Conservation (phyloP, 805 yeast species). For the Grigorovia transvaalensis region DNA sequence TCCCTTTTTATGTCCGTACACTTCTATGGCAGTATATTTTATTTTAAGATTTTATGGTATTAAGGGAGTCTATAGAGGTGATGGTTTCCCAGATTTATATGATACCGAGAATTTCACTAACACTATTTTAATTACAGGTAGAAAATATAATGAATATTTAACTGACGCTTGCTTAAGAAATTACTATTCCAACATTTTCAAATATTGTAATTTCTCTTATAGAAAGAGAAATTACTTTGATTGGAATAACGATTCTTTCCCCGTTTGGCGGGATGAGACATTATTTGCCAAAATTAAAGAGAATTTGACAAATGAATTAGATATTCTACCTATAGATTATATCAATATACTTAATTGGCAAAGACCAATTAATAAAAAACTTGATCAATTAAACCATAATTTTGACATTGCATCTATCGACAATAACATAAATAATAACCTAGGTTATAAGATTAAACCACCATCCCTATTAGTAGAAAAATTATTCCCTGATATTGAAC, state of each 20-base stretch:
- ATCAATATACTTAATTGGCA: conserved; percentile 13
- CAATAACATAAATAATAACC: background rate
- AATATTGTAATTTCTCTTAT: conserved; percentile 25
- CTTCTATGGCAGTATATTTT: conserved; percentile 22
- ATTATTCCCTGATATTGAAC: conserved; percentile 25
- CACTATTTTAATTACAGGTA: conserved; percentile 21
- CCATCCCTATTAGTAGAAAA: conserved; percentile 13
- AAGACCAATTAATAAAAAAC: conserved; percentile 7
- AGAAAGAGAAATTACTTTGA: conserved; percentile 21
- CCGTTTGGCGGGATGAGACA: conserved; percentile 9
- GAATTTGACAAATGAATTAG: conserved; percentile 1
- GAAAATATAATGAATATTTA: conserved; percentile 20
- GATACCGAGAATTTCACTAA: conserved; percentile 2
- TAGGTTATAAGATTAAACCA: conserved; percentile 2
- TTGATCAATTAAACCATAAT: background rate
- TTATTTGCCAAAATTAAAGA: conserved; percentile 1
- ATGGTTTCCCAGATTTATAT: conserved; percentile 24
- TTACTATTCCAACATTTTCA: conserved; percentile 20
- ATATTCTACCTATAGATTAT: conserved; percentile 18
- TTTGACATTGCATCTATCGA: background rate
- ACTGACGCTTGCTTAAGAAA: conserved; percentile 22
- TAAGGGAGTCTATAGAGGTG: conserved; percentile 16
- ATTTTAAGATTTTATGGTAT: conserved; percentile 25
- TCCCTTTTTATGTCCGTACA: conserved; percentile 24
- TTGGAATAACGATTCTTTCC: conserved; percentile 8